Conservation (phyloP, 73 alveolate species). For the Tetrahymena elliotti region DNA sequence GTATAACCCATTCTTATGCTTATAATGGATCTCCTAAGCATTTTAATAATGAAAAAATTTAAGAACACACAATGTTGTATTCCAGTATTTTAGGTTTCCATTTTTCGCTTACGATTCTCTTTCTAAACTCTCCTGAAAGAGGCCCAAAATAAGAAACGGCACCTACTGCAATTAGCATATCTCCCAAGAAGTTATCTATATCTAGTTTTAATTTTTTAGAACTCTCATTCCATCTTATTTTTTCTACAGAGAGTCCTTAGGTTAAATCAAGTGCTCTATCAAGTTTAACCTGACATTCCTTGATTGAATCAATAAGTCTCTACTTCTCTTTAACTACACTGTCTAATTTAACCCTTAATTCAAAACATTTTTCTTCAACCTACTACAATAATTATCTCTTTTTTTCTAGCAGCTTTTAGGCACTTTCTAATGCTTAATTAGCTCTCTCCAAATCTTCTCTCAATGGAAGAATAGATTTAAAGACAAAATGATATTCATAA, state of each 20-base stretch:
- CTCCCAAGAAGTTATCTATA: constrained; percentile 85
- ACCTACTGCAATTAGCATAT: constrained; percentile 83
- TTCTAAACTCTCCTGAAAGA: constrained; percentile 80
- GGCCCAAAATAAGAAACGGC: constrained; percentile 87
- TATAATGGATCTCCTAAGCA: constrained; percentile 75
- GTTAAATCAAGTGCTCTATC: constrained; percentile 82
- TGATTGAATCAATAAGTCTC: constrained; percentile 63
- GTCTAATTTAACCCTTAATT: constrained; percentile 78
- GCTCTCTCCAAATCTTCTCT: constrained; percentile 89
- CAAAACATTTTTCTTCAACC: constrained; percentile 76
- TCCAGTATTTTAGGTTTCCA: constrained; percentile 71
- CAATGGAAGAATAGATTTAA: constrained; percentile 85
- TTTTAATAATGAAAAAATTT: constrained; percentile 59
- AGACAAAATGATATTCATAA: constrained; percentile 64
- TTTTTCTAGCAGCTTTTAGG: constrained; percentile 62
- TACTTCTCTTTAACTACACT: constrained; percentile 73
- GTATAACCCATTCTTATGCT: constrained; percentile 77
- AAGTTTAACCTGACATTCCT: constrained; percentile 72
- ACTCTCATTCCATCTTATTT: constrained; percentile 80
- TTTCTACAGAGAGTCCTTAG: constrained; percentile 77
- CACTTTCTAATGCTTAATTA: constrained; percentile 67
- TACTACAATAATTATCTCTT: constrained; percentile 71
- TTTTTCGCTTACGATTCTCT: constrained; percentile 42
- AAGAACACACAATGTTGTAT: constrained; percentile 62
- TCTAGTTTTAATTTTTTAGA: constrained; percentile 67